phyloP scores from a whole-genome alignment of 2,329 filamentous ascomycete species.

The Beauveria sp. region DNA sequence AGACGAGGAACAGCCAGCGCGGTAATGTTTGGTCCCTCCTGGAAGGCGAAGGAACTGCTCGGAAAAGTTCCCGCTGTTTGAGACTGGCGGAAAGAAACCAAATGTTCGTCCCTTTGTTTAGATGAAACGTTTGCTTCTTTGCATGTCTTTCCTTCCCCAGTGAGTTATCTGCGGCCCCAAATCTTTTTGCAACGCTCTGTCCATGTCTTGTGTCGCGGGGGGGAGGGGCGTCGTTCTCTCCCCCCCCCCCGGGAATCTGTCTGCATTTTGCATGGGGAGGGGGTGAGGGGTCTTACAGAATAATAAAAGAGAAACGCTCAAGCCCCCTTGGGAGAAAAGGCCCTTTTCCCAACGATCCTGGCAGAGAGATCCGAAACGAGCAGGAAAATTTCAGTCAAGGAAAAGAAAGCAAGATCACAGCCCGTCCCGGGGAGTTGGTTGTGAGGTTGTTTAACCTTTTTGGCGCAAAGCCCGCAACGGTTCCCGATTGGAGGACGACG shows the following conservation, averaged over 20 bases:
- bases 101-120: slow-evolving; percentile 7
- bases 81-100: background rate
- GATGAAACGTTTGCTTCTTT: slow-evolving; percentile 1
- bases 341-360: background rate
- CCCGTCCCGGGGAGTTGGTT: background rate
- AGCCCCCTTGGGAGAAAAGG: background rate
- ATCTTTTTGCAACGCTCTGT: slow-evolving; percentile 1
- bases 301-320: slow-evolving; percentile 9
- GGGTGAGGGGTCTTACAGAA: slow-evolving; percentile 6
- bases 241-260: background rate
- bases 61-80: background rate
- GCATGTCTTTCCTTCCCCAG: background rate
- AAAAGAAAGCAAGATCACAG: background rate
- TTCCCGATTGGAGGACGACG: background rate
- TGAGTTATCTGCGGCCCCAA: background rate
- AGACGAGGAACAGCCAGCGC: background rate
- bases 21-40: background rate
- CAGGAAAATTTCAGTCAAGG: background rate
- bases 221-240: background rate
- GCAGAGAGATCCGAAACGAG: background rate
- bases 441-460: background rate
- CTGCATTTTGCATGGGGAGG: background rate
- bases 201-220: slow-evolving; percentile 1
- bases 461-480: background rate
- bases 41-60: background rate